Evolutionary conservation across 441 rosid species (phyloP).

Genomic region (Corymbia citriodora): DNA sequence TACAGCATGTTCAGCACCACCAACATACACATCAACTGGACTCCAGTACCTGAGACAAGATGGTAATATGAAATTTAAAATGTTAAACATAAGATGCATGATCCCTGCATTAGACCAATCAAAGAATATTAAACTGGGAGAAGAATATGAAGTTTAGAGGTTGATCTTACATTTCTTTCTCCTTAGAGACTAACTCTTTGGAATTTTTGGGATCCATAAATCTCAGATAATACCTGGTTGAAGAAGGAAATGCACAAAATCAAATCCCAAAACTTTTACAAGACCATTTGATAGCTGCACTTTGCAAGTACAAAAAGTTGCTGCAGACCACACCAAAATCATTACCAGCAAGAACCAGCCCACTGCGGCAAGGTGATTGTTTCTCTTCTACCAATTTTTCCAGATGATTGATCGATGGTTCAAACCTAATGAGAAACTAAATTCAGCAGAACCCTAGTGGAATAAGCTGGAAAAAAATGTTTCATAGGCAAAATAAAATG

Average conservation of each 20-base stretch:
- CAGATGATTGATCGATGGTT: conserved; percentile 54
- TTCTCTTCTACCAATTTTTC: conserved; percentile 82
- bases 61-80: not conserved
- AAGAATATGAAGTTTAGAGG: not conserved
- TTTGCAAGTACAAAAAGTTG: not conserved
- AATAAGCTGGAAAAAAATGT: not conserved
- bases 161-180: conserved; percentile 66
- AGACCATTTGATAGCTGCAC: not conserved
- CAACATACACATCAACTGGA: conserved; percentile 93
- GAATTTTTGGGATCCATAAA: conserved; percentile 90
- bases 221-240: conserved; percentile 90
- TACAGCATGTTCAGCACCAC: conserved; percentile 99
- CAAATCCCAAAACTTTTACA: conserved; percentile 2
- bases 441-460: not conserved
- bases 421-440: conserved; percentile 39
- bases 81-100: not conserved
- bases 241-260: not conserved
- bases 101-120: not conserved
- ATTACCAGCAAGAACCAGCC: conserved; percentile 99
- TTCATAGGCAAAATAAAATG: not conserved
- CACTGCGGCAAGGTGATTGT: conserved; percentile 99
- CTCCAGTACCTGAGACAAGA: conserved; percentile 69
- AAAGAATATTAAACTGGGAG: not conserved
- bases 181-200: conserved; percentile 65
- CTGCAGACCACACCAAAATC: not conserved